Evolutionary conservation across 2,329 filamentous ascomycete genomes (phyloP).

Genomic region (Colletotrichum sp.): DNA sequence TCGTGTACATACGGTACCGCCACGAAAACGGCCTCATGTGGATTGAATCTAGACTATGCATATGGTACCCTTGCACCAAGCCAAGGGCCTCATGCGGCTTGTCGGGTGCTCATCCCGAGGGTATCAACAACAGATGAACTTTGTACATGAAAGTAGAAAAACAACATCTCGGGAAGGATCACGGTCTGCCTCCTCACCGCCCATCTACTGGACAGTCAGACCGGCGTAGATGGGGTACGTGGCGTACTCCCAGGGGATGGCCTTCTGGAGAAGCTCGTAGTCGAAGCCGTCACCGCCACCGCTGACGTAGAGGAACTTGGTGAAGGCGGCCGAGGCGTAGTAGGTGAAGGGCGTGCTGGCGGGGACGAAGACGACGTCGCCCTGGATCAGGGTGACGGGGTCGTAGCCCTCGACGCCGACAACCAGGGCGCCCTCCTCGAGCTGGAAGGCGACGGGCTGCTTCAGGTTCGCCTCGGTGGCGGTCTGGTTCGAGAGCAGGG

Average conservation of each 20-base stretch:
- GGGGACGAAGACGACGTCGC: constrained; percentile 31
- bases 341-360: constrained; percentile 24
- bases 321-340: constrained; percentile 26
- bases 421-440: constrained; percentile 29
- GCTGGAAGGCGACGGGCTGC: constrained; percentile 25
- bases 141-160: not conserved
- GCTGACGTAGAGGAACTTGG: constrained; percentile 30
- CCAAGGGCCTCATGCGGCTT: constrained; percentile 4
- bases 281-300: constrained; percentile 27
- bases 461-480: not conserved
- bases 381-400: constrained; percentile 23
- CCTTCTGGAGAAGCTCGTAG: constrained; percentile 21
- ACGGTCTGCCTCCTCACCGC: not conserved
- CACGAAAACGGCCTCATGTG: not conserved
- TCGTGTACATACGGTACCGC: not conserved
- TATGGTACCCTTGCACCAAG: not conserved
- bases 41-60: not conserved
- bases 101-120: not conserved
- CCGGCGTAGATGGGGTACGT: constrained; percentile 5
- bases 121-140: not conserved
- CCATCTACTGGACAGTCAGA: not conserved
- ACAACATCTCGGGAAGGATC: not conserved
- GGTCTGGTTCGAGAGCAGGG: not conserved
- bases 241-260: not conserved
- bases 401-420: constrained; percentile 27